Evolutionary conservation across 768 basidiomycete species (phyloP).

Genomic region (Suillus subaureus): DNA sequence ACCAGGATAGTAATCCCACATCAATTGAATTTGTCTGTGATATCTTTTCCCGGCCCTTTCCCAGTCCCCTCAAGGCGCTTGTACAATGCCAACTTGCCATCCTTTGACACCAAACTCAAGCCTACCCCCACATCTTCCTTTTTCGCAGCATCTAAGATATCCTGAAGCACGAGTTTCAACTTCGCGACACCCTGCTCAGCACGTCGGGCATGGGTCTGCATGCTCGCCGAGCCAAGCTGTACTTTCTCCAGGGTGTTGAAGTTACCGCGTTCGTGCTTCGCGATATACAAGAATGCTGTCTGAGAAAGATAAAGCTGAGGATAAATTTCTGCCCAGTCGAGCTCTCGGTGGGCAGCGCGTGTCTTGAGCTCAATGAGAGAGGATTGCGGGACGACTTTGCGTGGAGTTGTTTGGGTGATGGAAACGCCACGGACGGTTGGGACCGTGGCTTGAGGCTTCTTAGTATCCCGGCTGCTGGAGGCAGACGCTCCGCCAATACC

Average conservation of each 20-base stretch:
- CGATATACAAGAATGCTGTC: conserved; percentile 62
- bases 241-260: conserved; percentile 54
- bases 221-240: conserved; percentile 34
- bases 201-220: conserved; percentile 24
- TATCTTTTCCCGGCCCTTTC: conserved; percentile 21
- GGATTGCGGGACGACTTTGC: conserved; percentile 36
- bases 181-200: conserved; percentile 26
- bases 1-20: neutral
- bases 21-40: conserved; percentile 23
- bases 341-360: conserved; percentile 26
- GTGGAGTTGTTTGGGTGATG: conserved; percentile 28
- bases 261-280: conserved; percentile 53
- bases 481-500: conserved; percentile 15
- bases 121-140: conserved; percentile 53
- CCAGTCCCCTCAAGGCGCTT: conserved; percentile 40
- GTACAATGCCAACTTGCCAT: conserved; percentile 48
- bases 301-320: conserved; percentile 73
- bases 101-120: conserved; percentile 56
- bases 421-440: conserved; percentile 14
- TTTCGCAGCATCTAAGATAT: conserved; percentile 51
- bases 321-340: conserved; percentile 63
- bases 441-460: neutral
- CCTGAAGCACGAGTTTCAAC: conserved; percentile 29
- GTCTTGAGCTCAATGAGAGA: conserved; percentile 40
- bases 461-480: neutral